These are phyloP conservation scores for Acanthamoeba triangularis DNA, from an alignment of 208 protist genomes.

Conservation along the genomic window DNA sequence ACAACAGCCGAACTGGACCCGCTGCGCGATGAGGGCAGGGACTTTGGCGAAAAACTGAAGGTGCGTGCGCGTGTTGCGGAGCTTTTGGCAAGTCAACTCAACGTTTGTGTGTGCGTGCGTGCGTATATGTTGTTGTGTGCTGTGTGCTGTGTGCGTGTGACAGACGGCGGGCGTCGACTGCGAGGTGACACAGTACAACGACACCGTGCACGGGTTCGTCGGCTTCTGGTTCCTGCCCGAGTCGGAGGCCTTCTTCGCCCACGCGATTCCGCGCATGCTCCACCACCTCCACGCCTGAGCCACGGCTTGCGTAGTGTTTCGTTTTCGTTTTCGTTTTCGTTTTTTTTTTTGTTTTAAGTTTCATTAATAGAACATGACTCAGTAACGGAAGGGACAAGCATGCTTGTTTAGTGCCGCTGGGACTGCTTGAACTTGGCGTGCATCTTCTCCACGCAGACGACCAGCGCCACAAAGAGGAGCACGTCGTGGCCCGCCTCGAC, in stretches of 20 bases:
- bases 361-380: too few species aligned
- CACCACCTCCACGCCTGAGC: neutral
- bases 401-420: too few species aligned
- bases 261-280: neutral
- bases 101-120: neutral
- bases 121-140: neutral
- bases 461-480: neutral
- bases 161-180: neutral
- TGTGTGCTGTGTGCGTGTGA: neutral
- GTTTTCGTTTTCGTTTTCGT: too few species aligned
- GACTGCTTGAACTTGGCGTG: neutral
- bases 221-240: conserved; percentile 40
- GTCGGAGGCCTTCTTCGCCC: conserved; percentile 1
- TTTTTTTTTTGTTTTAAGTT: neutral
- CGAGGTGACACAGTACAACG: conserved; percentile 53
- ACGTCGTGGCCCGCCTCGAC: neutral
- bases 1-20: conserved; percentile 29
- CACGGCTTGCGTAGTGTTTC: too few species aligned
- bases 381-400: too few species aligned
- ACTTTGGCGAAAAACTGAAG: neutral
- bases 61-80: neutral
- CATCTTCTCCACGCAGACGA: conserved; percentile 13
- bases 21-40: conserved; percentile 57
- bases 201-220: conserved; percentile 53
- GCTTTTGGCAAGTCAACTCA: too few species aligned